Conservation (phyloP, 1,139 yeast species). For the Geotrichum histeridarum region DNA sequence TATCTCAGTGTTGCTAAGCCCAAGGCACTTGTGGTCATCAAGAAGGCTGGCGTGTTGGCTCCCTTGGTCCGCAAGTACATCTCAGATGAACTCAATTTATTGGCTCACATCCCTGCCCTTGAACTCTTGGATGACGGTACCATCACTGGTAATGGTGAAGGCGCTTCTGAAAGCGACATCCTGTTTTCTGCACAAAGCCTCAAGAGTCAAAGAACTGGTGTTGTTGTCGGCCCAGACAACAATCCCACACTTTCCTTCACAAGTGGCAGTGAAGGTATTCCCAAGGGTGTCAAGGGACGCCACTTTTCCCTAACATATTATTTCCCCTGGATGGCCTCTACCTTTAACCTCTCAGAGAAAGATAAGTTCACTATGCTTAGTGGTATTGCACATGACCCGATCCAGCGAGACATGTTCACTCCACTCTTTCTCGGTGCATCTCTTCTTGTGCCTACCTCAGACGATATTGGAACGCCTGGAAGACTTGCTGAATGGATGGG, state of each 20-base stretch:
- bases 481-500: constrained; percentile 97
- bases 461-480: constrained; percentile 98
- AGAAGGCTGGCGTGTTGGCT: constrained; percentile 82
- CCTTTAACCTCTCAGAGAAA: constrained; percentile 67
- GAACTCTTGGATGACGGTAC: constrained; percentile 74
- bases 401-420: constrained; percentile 97
- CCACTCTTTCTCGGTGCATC: constrained; percentile 95
- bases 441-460: constrained; percentile 86
- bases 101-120: constrained; percentile 70
- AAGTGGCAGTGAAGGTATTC: constrained; percentile 97
- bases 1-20: constrained; percentile 93
- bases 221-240: constrained; percentile 95
- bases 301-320: constrained; percentile 94
- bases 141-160: constrained; percentile 52
- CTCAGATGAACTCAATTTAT: constrained; percentile 60
- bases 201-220: constrained; percentile 65
- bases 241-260: constrained; percentile 96
- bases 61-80: constrained; percentile 74
- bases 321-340: constrained; percentile 96
- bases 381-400: constrained; percentile 99
- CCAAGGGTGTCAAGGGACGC: constrained; percentile 97
- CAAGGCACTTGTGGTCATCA: constrained; percentile 78
- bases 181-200: constrained; percentile 46
- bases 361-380: constrained; percentile 96
- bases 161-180: constrained; percentile 43